Evolutionary conservation across 768 basidiomycete genomes (phyloP), one percentile per base, ranked within the genome.

Genomic region (Suillus clintonianus): DNA sequence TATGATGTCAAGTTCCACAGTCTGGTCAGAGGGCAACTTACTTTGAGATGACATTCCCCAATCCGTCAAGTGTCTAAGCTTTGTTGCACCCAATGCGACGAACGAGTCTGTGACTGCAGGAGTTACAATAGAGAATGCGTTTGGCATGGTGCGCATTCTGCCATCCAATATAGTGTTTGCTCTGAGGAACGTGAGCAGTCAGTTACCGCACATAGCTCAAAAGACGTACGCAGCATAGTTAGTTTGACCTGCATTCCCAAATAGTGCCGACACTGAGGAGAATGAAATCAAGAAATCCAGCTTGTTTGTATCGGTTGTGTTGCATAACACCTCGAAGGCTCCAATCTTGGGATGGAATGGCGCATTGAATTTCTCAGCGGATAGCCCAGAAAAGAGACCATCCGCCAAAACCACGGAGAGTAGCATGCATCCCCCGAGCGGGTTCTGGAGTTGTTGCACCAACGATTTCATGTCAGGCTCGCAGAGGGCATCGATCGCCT

Each of bases 271-370:
- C 24, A 76, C 73, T 0, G 76, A 77, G 6, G 77, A 77, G 66
- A 77, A 77, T 51, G 76, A 64, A 14, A 77, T 51, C 6, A 77
- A 65, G 53, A 78, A 77, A 51, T 77, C 76, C 32, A 78, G 63
- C 17, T 61, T 64, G 32, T 50, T 51, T 7, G 65, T 61, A 61
- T 71, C 64, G 7, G 65, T 57, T 17, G 63, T 54, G n/a, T 64
- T 61, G 17, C 62, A 50, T 9, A 72, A 57, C 24, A 63, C 67
- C 5, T 70, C 67, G 27, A 71, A 64, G 19, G 67, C 71, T 8
- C 62, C 57, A 8, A 70, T 67, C 60, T 72, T 72, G 4, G 69
- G 63, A 27, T 63, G 58, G 58, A 69, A 72, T 13, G 70, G 69
- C 13, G 64, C 59, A 41, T 69, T 62, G 30, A 78, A 77, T 3